phyloP scores from a whole-genome alignment of 2,329 filamentous ascomycete genomes.

The Neopestalotiopsis rosae region DNA sequence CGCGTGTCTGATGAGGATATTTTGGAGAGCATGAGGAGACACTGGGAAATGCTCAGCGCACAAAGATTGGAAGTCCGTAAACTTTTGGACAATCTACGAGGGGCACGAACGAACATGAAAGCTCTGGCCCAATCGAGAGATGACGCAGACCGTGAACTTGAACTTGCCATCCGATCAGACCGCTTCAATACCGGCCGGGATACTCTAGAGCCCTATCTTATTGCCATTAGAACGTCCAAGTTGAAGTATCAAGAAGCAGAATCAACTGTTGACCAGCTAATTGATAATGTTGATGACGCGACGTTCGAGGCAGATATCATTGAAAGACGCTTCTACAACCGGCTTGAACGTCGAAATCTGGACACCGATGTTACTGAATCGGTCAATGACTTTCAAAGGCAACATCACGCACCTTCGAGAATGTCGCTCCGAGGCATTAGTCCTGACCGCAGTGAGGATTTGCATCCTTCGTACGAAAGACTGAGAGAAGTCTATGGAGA shows the following conservation, averaged over 20 bases:
- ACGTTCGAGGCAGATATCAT: slow-evolving; percentile 29
- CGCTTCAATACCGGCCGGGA: neutral
- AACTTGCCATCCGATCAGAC: slow-evolving; percentile 24
- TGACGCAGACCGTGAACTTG: slow-evolving; percentile 31
- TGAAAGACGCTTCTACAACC: slow-evolving; percentile 32
- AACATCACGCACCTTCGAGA: slow-evolving; percentile 24
- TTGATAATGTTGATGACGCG: slow-evolving; percentile 33
- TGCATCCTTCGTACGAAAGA: slow-evolving; percentile 53
- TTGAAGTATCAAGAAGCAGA: slow-evolving; percentile 30
- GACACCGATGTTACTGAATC: neutral
- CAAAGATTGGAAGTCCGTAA: slow-evolving; percentile 8
- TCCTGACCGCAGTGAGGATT: slow-evolving; percentile 41
- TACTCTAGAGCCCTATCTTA: neutral
- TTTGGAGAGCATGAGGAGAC: slow-evolving; percentile 3
- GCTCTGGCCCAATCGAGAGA: slow-evolving; percentile 30
- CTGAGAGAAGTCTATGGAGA: slow-evolving; percentile 50
- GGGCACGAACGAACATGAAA: slow-evolving; percentile 26
- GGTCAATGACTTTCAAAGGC: neutral
- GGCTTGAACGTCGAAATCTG: slow-evolving; percentile 20
- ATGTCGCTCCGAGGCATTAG: slow-evolving; percentile 34
- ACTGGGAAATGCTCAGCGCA: slow-evolving; percentile 16
- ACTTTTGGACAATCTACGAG: slow-evolving; percentile 22
- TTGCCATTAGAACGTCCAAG: neutral
- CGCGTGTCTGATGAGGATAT: neutral
- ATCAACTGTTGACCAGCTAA: slow-evolving; percentile 31